phyloP scores from a whole-genome alignment of 2,329 filamentous ascomycete genomes.

The Colletotrichum zoysiae region DNA sequence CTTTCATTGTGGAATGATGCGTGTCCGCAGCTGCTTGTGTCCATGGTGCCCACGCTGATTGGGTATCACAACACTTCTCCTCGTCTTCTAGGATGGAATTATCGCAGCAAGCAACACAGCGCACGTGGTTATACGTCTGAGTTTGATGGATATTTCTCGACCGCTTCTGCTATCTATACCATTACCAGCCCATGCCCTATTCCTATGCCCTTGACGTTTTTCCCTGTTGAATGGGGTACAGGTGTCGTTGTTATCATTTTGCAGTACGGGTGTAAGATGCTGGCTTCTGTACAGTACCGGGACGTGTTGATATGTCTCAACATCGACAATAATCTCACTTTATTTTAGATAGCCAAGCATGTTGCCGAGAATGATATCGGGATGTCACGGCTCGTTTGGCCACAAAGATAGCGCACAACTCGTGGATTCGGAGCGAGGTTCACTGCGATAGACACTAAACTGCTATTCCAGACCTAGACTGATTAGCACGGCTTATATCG shows the following conservation, averaged over 20 bases:
- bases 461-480: not conserved
- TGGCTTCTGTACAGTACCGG: not conserved
- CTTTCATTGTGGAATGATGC: too few relatives aligned
- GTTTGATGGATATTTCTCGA: not conserved
- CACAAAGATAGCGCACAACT: not conserved
- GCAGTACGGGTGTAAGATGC: too few relatives aligned
- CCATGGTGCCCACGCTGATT: too few relatives aligned
- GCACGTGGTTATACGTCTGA: not conserved
- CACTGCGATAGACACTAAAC: not conserved
- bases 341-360: too few relatives aligned
- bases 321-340: not conserved
- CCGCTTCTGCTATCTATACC: not conserved
- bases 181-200: not conserved
- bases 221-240: not conserved
- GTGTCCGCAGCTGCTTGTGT: too few relatives aligned
- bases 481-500: not conserved
- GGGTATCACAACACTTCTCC: slow-evolving; percentile 19
- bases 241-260: not conserved
- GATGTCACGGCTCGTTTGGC: not conserved
- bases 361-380: too few relatives aligned
- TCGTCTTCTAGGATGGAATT: not conserved
- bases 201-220: not conserved
- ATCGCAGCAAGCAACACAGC: not conserved
- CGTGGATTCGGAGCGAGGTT: not conserved
- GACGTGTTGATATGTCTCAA: not conserved